A percentile compares a stretch with the other conserved stretches of the same genome.
Conservation (phyloP, 169 alveolate species). For the Perkinsus chesapeaki region DNA sequence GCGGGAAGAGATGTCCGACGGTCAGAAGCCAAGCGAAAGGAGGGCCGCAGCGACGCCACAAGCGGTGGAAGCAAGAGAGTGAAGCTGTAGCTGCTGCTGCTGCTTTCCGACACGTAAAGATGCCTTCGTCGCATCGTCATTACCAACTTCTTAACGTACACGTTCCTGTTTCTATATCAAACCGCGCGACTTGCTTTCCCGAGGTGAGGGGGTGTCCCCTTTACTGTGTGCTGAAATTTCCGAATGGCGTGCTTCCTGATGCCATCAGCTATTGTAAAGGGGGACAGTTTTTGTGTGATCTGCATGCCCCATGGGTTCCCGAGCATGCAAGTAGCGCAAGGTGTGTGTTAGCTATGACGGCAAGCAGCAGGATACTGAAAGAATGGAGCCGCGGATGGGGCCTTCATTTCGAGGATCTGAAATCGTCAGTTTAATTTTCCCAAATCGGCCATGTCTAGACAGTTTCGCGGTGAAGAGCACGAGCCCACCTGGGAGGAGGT, state of each 20-base stretch:
- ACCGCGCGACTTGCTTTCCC: no score
- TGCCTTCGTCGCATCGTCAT: not conserved
- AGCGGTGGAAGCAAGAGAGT: not conserved
- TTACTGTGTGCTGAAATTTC: not conserved
- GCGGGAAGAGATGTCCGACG: not conserved
- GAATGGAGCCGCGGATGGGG: no score
- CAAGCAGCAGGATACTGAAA: no score
- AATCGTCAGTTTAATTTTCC: no score
- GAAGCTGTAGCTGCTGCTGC: not conserved
- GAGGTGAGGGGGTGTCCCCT: not conserved
- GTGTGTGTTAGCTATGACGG: not conserved
- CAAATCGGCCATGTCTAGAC: not conserved
- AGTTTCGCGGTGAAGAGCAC: not conserved
- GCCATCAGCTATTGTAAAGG: not conserved
- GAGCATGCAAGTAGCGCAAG: not conserved
- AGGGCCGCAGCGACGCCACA: not conserved
- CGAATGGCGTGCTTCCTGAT: not conserved
- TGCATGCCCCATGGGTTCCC: not conserved
- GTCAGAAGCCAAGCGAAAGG: not conserved
- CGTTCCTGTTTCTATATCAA: not conserved
- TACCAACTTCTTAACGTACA: not conserved
- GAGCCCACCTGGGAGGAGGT: slow-evolving; percentile 1
- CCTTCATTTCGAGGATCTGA: no score
- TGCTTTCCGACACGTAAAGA: no score
- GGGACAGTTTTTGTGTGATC: not conserved